Base-by-base conservation (phyloP, 192 early-diverging fungal species). In the Podila minutissima region DNA sequence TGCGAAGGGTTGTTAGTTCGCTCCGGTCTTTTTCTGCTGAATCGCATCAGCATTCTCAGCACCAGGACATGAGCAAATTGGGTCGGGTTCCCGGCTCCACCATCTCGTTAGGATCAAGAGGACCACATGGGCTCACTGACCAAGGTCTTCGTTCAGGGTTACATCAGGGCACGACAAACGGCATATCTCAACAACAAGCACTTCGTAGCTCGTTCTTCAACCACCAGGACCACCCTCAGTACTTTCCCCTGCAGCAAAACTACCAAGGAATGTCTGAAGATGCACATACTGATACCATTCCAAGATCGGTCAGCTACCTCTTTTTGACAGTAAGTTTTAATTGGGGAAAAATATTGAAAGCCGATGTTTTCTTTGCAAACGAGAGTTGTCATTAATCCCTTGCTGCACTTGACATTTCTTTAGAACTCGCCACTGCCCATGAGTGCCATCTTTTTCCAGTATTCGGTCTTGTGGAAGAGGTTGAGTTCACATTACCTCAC, bases 391-490 rank as follows among this genome's bases (percentile, higher is more conserved):
- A 10, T 5, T 55, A 55, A 55, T 32, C 19, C 20, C 17, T n/a
- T 26, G 24, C 20, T 55, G 2, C 0, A 24, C 9, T 22, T 55
- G 22, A 53, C 17, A n/a, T 20, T 33, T 61, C 24, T 19, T 6
- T 41, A 93, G 87, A 93, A 90, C 73, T 83, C 86, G 49, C 94
- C 97, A 0, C 83, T 97, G 46, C 92, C 92, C 0, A 83, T 93
- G 13, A 81, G 88, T 0, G 88, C 92, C 15, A 92, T 98, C 26
- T 96, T 99, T 71, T 97, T 97, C 82, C 95, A 99, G 82, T 99
- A 97, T 71, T 86, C 91, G 62, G 91, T 96, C 59, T 85, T 99
- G 10, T 94, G 89, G 90, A 85, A 86, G 37, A 87, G 94, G 59
- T 83, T 98, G n/a, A 89, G 90, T 38, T 89, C 89, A 0, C 91